These are phyloP conservation scores for Chrysoporthe deuterocubensis DNA, from an alignment of 2,329 filamentous ascomycete species.

Conservation along the genomic window DNA sequence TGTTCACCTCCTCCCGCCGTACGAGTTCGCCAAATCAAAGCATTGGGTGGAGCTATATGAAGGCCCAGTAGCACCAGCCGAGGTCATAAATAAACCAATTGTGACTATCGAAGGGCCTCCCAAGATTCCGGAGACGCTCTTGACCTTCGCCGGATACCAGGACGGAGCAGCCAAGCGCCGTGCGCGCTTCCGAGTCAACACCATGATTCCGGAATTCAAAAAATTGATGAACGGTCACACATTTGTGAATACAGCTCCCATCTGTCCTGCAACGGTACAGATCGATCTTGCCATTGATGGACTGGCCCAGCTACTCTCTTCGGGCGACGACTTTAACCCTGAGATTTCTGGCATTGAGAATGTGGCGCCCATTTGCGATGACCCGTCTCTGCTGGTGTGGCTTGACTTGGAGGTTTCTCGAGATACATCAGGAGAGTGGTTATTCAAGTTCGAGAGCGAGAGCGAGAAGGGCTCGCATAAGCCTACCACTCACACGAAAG, in stretches of 20 bases:
- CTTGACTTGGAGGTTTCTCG: slow-evolving; percentile 33
- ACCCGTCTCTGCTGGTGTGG: slow-evolving; percentile 35
- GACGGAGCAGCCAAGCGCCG: slow-evolving; percentile 18
- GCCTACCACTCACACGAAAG: neutral
- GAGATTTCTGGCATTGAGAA: slow-evolving; percentile 37
- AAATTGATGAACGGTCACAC: slow-evolving; percentile 42
- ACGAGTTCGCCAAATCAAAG: slow-evolving; percentile 44
- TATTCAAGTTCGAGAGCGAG: neutral
- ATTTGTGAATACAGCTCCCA: slow-evolving; percentile 43
- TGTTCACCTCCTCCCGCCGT: slow-evolving; percentile 42
- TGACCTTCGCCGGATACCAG: slow-evolving; percentile 29
- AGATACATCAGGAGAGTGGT: no score
- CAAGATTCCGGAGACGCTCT: slow-evolving; percentile 29
- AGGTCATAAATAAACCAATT: neutral
- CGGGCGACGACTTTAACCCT: slow-evolving; percentile 27
- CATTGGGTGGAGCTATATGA: slow-evolving; percentile 43
- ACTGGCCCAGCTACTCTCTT: slow-evolving; percentile 30
- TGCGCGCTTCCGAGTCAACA: slow-evolving; percentile 48
- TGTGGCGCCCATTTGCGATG: slow-evolving; percentile 38
- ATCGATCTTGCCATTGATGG: slow-evolving; percentile 41
- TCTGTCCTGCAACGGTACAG: slow-evolving; percentile 45
- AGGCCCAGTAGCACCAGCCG: no score
- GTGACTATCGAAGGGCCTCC: neutral
- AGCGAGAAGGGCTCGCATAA: neutral
- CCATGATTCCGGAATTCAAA: slow-evolving; percentile 39